These are phyloP conservation scores for Paspalum vaginatum DNA, from an alignment of 176 grass and related monocot genomes.

Conservation along the genomic window DNA sequence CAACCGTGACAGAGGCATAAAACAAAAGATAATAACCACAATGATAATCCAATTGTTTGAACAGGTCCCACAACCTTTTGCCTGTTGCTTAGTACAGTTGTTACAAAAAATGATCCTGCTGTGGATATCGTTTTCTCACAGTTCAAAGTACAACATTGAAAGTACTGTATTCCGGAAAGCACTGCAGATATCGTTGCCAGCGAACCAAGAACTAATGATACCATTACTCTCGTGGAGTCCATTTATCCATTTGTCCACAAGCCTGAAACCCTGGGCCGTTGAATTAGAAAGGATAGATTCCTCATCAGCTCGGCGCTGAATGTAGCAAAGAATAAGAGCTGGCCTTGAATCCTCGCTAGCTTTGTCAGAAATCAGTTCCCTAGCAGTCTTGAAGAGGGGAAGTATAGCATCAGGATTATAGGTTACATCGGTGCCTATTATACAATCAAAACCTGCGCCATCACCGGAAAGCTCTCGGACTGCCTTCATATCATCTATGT, in stretches of 20 bases:
- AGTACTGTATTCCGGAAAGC: slow-evolving; percentile 55
- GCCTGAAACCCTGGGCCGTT: slow-evolving; percentile 53
- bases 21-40: background rate
- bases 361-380: slow-evolving; percentile 58
- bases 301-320: slow-evolving; percentile 73
- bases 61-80: background rate
- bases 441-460: slow-evolving; percentile 65
- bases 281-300: slow-evolving; percentile 60
- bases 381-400: slow-evolving; percentile 82
- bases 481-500: slow-evolving; percentile 50
- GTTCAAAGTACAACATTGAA: slow-evolving; percentile 72
- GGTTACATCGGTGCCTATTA: slow-evolving; percentile 89
- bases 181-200: slow-evolving; percentile 42
- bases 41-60: background rate
- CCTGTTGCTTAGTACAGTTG: background rate
- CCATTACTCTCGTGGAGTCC: slow-evolving; percentile 60
- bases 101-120: background rate
- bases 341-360: slow-evolving; percentile 25
- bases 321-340: slow-evolving; percentile 82
- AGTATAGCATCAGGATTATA: slow-evolving; percentile 75
- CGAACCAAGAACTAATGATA: slow-evolving; percentile 77
- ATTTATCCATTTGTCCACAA: slow-evolving; percentile 83
- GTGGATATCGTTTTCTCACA: background rate
- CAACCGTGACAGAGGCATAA: background rate
- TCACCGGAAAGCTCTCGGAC: slow-evolving; percentile 47